These are phyloP conservation scores for Capsicum chinense DNA, from an alignment of 257 asterid species.

Conservation along the genomic window DNA sequence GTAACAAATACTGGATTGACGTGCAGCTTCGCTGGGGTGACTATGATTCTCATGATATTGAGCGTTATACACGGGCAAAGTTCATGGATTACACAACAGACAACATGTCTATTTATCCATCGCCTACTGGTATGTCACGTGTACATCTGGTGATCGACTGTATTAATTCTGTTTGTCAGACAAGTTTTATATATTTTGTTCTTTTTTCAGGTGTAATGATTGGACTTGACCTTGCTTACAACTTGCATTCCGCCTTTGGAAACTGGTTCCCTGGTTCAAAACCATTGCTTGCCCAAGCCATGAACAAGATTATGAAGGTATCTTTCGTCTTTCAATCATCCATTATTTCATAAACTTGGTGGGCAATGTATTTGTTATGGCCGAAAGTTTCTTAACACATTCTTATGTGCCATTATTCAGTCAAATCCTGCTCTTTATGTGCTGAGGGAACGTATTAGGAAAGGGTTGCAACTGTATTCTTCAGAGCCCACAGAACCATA, in stretches of 20 bases:
- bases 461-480: constrained; percentile 95
- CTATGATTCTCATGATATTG: constrained; percentile 97
- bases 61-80: constrained; percentile 93
- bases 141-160: neutral
- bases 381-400: neutral
- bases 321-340: neutral
- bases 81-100: constrained; percentile 99
- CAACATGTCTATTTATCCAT: constrained; percentile 98
- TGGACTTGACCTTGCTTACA: constrained; percentile 96
- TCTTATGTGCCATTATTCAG: constrained; percentile 46
- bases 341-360: constrained; percentile 2
- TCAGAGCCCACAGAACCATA: constrained; percentile 99
- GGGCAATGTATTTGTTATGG: neutral
- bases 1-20: constrained; percentile 98
- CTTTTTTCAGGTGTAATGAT: constrained; percentile 88
- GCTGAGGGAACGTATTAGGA: constrained; percentile 90
- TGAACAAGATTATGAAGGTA: constrained; percentile 99
- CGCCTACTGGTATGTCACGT: constrained; percentile 78
- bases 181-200: constrained; percentile 18
- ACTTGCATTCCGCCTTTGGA: constrained; percentile 97
- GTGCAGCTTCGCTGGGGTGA: constrained; percentile 99
- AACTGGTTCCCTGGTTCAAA: constrained; percentile 99
- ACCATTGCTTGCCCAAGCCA: constrained; percentile 96
- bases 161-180: neutral
- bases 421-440: constrained; percentile 98